phyloP scores from a whole-genome alignment of 1,284 basidiomycete genomes.

The Nidula niveotomentosa region DNA sequence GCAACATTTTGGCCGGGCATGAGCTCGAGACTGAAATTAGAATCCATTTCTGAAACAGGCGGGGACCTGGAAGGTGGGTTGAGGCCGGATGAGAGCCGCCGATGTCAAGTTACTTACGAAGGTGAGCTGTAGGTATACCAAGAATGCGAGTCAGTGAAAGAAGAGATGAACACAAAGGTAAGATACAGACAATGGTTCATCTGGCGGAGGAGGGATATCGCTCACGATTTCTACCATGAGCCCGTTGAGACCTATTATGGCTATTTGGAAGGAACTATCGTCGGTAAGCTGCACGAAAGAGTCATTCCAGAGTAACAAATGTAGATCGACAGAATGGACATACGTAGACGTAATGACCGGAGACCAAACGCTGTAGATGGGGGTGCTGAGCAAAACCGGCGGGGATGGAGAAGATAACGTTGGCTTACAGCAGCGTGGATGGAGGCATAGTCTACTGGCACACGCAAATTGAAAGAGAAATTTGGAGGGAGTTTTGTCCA shows the following conservation, averaged over 20 bases:
- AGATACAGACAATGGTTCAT: constrained; percentile 71
- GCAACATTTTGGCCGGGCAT: constrained; percentile 72
- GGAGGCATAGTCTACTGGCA: constrained; percentile 81
- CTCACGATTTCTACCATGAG: constrained; percentile 84
- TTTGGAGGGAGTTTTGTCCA: constrained; percentile 83
- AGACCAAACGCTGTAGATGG: constrained; percentile 59
- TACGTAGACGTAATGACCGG: constrained; percentile 79
- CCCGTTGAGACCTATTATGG: constrained; percentile 72
- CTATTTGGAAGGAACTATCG: constrained; percentile 83
- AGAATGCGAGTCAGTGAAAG: no score
- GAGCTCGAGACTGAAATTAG: constrained; percentile 77
- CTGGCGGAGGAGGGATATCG: constrained; percentile 76
- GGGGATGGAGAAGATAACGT: constrained; percentile 3
- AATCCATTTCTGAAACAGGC: constrained; percentile 52
- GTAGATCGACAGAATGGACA: constrained; percentile 18
- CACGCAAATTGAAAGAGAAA: constrained; percentile 66
- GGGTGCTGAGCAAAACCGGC: background rate
- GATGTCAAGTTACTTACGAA: constrained; percentile 51
- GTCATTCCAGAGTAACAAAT: no score
- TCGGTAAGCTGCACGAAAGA: constrained; percentile 80
- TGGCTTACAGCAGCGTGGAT: constrained; percentile 72
- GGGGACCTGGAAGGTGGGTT: constrained; percentile 82
- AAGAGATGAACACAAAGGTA: background rate
- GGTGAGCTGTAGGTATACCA: constrained; percentile 44
- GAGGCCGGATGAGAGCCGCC: background rate